phyloP scores from a whole-genome alignment of 139 green algal genomes.

The Picochlorum sp. region DNA sequence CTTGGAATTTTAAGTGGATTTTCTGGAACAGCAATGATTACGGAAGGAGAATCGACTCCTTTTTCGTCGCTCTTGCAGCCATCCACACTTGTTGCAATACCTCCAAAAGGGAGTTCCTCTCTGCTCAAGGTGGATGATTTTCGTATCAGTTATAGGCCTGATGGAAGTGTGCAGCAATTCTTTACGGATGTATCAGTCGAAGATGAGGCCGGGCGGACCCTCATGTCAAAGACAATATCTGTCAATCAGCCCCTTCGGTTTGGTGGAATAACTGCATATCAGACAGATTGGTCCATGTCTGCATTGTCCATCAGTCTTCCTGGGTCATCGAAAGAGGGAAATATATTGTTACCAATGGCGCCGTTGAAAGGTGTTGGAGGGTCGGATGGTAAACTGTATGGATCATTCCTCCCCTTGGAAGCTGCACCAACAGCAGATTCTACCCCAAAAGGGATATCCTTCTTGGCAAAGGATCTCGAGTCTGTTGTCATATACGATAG shows the following conservation, averaged over 20 bases:
- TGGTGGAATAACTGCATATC: conserved; percentile 46
- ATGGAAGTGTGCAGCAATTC: conserved; percentile 87
- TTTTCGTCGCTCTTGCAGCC: conserved; percentile 28
- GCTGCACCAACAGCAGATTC: conserved; percentile 6
- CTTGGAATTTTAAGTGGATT: conserved; percentile 69
- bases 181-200: conserved; percentile 69
- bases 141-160: conserved; percentile 80
- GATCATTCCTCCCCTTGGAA: conserved; percentile 63
- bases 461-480: conserved; percentile 85
- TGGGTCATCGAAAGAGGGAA: conserved; percentile 20
- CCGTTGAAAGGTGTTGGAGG: conserved; percentile 48
- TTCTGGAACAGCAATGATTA: conserved; percentile 70
- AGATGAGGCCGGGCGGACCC: conserved; percentile 17
- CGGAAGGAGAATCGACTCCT: conserved; percentile 39
- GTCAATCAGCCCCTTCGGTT: conserved; percentile 93
- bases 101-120: conserved; percentile 25
- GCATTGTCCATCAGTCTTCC: conserved; percentile 46
- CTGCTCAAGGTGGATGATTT: conserved; percentile 84
- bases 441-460: conserved; percentile 52
- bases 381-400: conserved; percentile 56
- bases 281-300: conserved; percentile 93
- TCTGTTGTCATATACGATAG: conserved; percentile 81
- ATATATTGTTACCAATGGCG: conserved; percentile 69
- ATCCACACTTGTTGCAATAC: conserved; percentile 11
- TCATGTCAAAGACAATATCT: conserved; percentile 43